Conservation (phyloP, 768 basidiomycete species). For the Tubosaeta sp. region DNA sequence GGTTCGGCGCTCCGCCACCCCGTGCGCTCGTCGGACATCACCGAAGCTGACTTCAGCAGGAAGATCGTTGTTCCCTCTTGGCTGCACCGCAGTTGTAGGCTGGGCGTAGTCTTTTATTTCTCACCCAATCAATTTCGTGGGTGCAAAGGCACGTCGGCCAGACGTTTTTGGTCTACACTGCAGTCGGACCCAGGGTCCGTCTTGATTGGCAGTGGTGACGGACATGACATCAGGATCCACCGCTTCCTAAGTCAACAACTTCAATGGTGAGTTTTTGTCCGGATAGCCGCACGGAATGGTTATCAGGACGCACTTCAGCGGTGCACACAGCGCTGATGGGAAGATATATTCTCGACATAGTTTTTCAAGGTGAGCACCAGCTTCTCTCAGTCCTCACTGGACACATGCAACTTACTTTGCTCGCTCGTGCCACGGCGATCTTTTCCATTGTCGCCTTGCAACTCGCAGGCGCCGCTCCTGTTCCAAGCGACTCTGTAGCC, state of each 20-base stretch:
- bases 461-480: neutral
- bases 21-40: too few relatives aligned
- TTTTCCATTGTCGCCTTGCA: neutral
- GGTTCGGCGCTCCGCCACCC: neutral
- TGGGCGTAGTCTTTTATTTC: too few relatives aligned
- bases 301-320: neutral
- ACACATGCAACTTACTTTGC: neutral
- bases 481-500: neutral
- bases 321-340: neutral
- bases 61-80: neutral
- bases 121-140: neutral
- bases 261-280: too few relatives aligned
- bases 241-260: too few relatives aligned
- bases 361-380: neutral
- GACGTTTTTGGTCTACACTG: neutral
- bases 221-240: too few relatives aligned
- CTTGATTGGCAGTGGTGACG: neutral
- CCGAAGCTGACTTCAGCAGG: neutral
- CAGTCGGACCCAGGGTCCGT: neutral
- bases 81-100: too few relatives aligned
- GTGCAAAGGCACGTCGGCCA: too few relatives aligned
- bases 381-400: too few relatives aligned
- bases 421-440: neutral
- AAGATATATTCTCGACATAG: neutral
- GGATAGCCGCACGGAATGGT: neutral